Conservation (phyloP, 768 basidiomycete genomes). For the Auricularia auricula-judae region DNA sequence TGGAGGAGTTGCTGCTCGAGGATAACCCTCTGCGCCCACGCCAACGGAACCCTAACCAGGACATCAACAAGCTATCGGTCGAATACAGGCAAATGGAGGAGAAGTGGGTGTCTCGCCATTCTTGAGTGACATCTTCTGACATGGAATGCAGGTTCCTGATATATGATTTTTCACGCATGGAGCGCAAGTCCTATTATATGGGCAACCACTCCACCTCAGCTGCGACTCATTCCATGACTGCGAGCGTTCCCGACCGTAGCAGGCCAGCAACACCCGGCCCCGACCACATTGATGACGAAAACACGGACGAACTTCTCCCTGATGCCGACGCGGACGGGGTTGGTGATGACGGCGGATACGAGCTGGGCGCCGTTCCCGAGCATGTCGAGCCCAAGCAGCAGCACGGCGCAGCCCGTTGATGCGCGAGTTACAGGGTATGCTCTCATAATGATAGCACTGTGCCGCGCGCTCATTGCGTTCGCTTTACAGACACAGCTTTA, state of each 20-base stretch:
- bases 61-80: constrained; percentile 62
- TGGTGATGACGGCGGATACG: background rate
- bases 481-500: background rate
- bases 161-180: constrained; percentile 2
- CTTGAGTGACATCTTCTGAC: too few species aligned
- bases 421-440: background rate
- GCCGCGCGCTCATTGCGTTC: background rate
- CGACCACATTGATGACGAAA: background rate
- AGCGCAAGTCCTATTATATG: background rate
- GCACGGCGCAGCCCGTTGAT: background rate
- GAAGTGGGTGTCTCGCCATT: constrained; percentile 45
- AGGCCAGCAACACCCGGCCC: background rate
- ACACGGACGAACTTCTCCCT: background rate
- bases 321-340: background rate
- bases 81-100: constrained; percentile 99
- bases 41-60: constrained; percentile 82
- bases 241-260: background rate
- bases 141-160: background rate
- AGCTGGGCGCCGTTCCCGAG: background rate
- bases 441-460: background rate
- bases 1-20: constrained; percentile 91
- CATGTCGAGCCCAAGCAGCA: background rate
- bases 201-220: background rate
- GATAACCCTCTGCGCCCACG: constrained; percentile 96
- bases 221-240: background rate